Base-by-base conservation (phyloP, 768 basidiomycete species). In the Chalciporus piperatus region DNA sequence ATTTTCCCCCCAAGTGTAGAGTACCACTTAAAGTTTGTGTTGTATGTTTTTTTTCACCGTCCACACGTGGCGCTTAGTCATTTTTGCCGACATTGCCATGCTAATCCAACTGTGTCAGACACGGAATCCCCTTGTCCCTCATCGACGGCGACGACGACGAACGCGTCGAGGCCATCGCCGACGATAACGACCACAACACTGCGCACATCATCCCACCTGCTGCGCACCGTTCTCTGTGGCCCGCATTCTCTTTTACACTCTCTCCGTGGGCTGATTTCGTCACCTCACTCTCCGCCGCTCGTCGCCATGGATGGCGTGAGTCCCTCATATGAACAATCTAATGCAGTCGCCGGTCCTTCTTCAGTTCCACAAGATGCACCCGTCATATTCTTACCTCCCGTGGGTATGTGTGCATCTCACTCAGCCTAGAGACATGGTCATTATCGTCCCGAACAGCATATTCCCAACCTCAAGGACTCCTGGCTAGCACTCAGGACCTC, bases 401-500 rank as follows among this genome's bases (percentile, higher is more conserved):
- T 57, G 57, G 63, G 74, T 74, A 65, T 49, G 64, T 59, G 47
- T 4, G n/a, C 13, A 43, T 54, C 37, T 55, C 44, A 43, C 42
- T 55, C 17, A 12, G 19, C 23, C 13, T 27, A 33, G 22, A 30
- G 19, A 42, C 52, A 47, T 33, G 51, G 51, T 59, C 54, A 62
- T 60, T 25, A 47, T 46, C 51, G 42, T 60, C 22, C 57, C 61
- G 54, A 64, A 58, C 45, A 63, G 63, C 47, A 41, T 47, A 55
- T 44, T 69, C 72, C 35, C 77, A 61, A 32, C 66, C 66, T 12
- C 66, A 58, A 43, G 58, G 75, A 23, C 74, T 79, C 66, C 78
- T 92, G 45, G 67, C 76, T 37, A 88, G 89, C 70, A 90, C 90
- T 1, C 82, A 92, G 62, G 89, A 92, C 70, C 82, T 92, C 46